Evolutionary conservation across 2,329 filamentous ascomycete genomes (phyloP).

Genomic region (Pyrenophora graminea): DNA sequence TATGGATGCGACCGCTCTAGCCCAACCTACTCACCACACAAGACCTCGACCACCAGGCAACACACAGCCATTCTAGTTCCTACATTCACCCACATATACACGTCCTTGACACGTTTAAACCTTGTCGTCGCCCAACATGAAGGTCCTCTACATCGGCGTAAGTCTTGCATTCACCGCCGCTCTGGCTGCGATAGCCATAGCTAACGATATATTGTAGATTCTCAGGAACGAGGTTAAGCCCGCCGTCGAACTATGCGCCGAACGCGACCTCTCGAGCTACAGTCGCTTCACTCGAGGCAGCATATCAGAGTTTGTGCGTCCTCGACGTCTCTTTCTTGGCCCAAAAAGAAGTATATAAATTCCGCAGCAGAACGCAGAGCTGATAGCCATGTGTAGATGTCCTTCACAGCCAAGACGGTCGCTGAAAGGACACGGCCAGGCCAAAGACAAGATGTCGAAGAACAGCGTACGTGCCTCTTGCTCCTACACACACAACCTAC

Average conservation of each 20-base stretch:
- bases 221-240: conserved; percentile 78
- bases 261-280: conserved; percentile 77
- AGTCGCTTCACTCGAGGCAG: conserved; percentile 72
- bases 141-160: conserved; percentile 87
- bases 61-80: not conserved
- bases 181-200: not conserved
- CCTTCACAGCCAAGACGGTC: conserved; percentile 82
- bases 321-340: not conserved
- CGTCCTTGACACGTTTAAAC: no score
- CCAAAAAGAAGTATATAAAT: not conserved
- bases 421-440: conserved; percentile 83
- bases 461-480: conserved; percentile 60
- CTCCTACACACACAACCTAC: not conserved
- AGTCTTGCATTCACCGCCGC: conserved; percentile 42
- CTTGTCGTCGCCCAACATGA: conserved; percentile 61
- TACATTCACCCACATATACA: not conserved
- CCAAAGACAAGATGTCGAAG: conserved; percentile 82
- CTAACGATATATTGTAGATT: conserved; percentile 59
- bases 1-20: not conserved
- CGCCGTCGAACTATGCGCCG: conserved; percentile 73
- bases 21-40: not conserved
- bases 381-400: conserved; percentile 62
- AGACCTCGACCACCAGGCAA: not conserved
- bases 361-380: not conserved
- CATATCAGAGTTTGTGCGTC: conserved; percentile 33